Percentiles rank a stretch among this genome's conserved stretches.
These are phyloP conservation scores for Plasmodium chabaudi DNA, from an alignment of 169 alveolate species.

Conservation along the genomic window DNA sequence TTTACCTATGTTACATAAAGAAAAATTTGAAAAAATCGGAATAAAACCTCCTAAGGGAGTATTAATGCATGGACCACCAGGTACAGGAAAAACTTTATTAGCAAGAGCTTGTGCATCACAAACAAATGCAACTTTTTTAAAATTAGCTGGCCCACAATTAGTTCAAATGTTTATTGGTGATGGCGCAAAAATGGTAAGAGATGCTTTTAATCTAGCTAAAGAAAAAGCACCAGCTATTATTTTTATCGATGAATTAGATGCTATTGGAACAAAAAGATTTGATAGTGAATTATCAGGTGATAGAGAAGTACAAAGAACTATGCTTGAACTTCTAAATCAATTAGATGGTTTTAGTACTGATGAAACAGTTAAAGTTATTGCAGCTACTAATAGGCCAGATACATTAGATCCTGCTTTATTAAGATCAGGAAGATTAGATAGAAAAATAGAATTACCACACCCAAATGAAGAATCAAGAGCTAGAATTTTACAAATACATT, in stretches of 20 bases:
- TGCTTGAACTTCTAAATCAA: slow-evolving; percentile 98
- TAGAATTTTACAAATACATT: slow-evolving; percentile 97
- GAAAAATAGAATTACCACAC: slow-evolving; percentile 99
- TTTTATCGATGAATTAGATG: slow-evolving; percentile 99
- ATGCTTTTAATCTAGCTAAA: slow-evolving; percentile 98
- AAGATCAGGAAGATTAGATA: slow-evolving; percentile 99
- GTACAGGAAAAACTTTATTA: slow-evolving; percentile 95
- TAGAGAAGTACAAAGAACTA: slow-evolving; percentile 99
- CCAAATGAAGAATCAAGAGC: slow-evolving; percentile 98
- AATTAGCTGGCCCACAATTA: slow-evolving; percentile 98
- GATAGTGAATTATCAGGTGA: slow-evolving; percentile 98
- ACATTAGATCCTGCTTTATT: slow-evolving; percentile 98
- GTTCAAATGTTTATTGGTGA: slow-evolving; percentile 99
- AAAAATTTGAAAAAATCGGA: slow-evolving; percentile 98
- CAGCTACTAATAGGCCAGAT: slow-evolving; percentile 99
- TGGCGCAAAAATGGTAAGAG: slow-evolving; percentile 99
- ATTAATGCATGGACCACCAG: slow-evolving; percentile 99
- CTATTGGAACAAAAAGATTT: slow-evolving; percentile 97
- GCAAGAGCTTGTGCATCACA: slow-evolving; percentile 98
- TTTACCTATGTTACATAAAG: slow-evolving; percentile 99
- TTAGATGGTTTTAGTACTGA: slow-evolving; percentile 95
- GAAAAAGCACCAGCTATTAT: slow-evolving; percentile 99
- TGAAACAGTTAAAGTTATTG: slow-evolving; percentile 94
- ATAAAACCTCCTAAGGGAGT: slow-evolving; percentile 99
- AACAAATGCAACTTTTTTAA: slow-evolving; percentile 98